Evolutionary conservation across 805 yeast species (phyloP).

Genomic region (Torulaspora delbrueckii): DNA sequence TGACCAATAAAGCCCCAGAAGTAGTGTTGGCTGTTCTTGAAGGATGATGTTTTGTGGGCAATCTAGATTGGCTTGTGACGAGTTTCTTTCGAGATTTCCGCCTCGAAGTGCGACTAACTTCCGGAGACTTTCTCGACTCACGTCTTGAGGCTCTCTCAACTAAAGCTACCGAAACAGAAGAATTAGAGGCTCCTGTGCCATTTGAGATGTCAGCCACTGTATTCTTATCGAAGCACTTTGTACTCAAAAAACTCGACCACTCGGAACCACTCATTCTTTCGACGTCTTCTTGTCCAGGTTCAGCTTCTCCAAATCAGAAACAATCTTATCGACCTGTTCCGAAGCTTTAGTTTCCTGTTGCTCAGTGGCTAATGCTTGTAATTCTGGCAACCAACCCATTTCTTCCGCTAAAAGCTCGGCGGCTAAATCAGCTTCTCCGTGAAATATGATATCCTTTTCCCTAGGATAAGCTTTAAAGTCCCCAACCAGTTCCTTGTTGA

Average conservation of each 20-base stretch:
- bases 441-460: conserved; percentile 52
- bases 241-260: conserved; percentile 16
- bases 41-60: too few relatives aligned
- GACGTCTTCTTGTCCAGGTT: conserved; percentile 5
- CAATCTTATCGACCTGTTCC: conserved; percentile 10
- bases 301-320: conserved; percentile 17
- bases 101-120: background rate
- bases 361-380: conserved; percentile 39
- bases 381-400: conserved; percentile 62
- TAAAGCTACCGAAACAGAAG: background rate
- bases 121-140: background rate
- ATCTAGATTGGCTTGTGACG: background rate
- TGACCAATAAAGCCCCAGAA: too few relatives aligned
- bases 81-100: background rate
- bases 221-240: conserved; percentile 10
- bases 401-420: conserved; percentile 48
- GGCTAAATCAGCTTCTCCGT: conserved; percentile 64
- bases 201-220: conserved; percentile 9
- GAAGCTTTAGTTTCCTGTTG: conserved; percentile 4
- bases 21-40: too few relatives aligned
- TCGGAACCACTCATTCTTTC: conserved; percentile 12
- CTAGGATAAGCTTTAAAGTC: conserved; percentile 53
- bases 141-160: background rate
- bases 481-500: conserved; percentile 77
- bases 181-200: background rate